Evolutionary conservation across 331 rosid genomes (phyloP), one percentile per base, ranked within the genome.

Genomic region (Stylosanthes scabra): DNA sequence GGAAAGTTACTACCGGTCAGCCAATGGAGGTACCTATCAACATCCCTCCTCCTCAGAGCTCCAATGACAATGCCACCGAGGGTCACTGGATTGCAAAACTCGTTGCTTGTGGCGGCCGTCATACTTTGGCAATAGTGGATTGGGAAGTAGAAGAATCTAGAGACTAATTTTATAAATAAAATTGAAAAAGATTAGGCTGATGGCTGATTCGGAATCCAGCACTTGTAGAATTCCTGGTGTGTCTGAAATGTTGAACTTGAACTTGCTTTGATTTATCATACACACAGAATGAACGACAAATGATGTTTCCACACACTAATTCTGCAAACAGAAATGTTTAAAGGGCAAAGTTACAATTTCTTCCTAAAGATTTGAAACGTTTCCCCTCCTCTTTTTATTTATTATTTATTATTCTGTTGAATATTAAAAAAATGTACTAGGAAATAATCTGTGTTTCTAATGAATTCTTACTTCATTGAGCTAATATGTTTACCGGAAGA

Each of bases 91-190:
- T 85, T 40, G 90, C 93, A 20, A 90, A 95, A 77, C 92, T 90
- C 1, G 96, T 95, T 31, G 99, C 96, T 37, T 92, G 90, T 6
- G 97, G 99, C 46, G 99, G 99, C 66, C 97, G 99, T 77, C 98
- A 92, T 84, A 92, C 99, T 42, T 74, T 91, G 80, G 98, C 99
- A 12, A 55, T 87, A 3, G 96, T 87, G 44, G 89, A 92, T 74
- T 89, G 96, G 97, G 74, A 85, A 68, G 68, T 13, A 31, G 87
- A 81, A 27, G 88, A 88, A 64, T 49, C 80, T 31, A 37, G 76
- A 49, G 70, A 78, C 8, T 82, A 70, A 80, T 44, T 44, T 73
- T 59, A 59, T 59, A 13, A 78, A 66, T 46, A 73, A 51, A 42
- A 16, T 46, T 11, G 52, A 51, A 59, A 50, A 11, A 72, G 74